A percentile compares a stretch with the other conserved stretches of the same genome.
Evolutionary conservation across 2,329 filamentous ascomycete species (phyloP).

Genomic region (Sporothrix schenckii): DNA sequence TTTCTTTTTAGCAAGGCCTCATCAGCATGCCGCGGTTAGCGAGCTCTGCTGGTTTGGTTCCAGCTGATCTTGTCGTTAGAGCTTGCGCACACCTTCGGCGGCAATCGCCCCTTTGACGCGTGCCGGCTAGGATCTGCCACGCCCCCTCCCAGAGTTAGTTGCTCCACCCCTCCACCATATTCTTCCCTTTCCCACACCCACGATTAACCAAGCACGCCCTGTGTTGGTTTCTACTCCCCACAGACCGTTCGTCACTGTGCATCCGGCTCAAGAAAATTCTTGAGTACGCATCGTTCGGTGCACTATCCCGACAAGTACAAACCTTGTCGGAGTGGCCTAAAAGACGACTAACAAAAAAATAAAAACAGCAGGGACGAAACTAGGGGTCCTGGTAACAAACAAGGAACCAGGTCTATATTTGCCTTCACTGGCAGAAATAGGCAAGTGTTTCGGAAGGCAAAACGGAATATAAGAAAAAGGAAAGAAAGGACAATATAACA

Average conservation of each 20-base stretch:
- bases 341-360: neutral
- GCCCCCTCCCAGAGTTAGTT: neutral
- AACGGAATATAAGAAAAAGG: neutral
- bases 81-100: conserved; percentile 20
- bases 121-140: conserved; percentile 4
- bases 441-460: neutral
- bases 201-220: neutral
- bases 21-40: conserved; percentile 11
- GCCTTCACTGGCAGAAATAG: neutral
- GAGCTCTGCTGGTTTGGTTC: neutral
- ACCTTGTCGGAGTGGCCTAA: neutral
- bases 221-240: conserved; percentile 6
- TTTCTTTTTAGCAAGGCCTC: neutral
- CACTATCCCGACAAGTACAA: neutral
- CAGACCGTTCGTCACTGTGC: neutral
- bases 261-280: conserved; percentile 1
- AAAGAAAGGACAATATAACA: neutral
- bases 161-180: neutral
- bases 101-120: neutral
- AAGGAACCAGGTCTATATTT: neutral
- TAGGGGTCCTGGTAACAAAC: neutral
- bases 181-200: conserved; percentile 3
- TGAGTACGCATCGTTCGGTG: neutral
- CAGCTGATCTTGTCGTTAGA: neutral
- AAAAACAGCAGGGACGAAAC: neutral